Base-by-base conservation (phyloP, 768 basidiomycete genomes). In the Leccinum variicolor region DNA sequence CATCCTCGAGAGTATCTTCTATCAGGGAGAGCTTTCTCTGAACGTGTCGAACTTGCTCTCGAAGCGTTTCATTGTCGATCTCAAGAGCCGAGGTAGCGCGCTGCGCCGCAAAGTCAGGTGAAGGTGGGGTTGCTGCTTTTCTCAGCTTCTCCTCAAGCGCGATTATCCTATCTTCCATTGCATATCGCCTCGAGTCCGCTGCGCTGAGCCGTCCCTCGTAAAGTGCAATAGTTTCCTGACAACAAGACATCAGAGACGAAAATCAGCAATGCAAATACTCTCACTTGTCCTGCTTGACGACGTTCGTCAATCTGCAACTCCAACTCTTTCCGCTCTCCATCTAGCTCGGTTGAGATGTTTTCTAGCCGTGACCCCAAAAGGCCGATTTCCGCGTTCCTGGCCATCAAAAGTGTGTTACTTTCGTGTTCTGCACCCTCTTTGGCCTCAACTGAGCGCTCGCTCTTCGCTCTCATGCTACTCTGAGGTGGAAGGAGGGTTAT, bases 31-130 rank as follows among this genome's bases (percentile, higher is more conserved):
- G 80, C 70, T 88, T 89, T 67, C 82, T 84, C 67, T 92, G 89
- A 33, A 96, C 77, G 72, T 98, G 92, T 41, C 84, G 82, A n/a
- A 93, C 81, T 70, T 99, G 95, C 28, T 95, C 94, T 15, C 82
- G 85, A 13, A 98, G 82, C 14, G 84, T 87, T 70, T 98, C 94
- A 66, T 98, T 98, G 72, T 99, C 95, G 61, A 99, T 98, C 67
- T 93, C 85, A 3, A 86, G 82, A 0, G 94, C 95, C 9, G 92
- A 86, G 5, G 83, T 74, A 4, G 82, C 77, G 26, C 76, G 75
- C 7, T 73, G 74, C 2, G 75, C 69, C 9, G 67, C 61, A 4
- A 75, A 68, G 36, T 68, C 57, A 34, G 79, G 69, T 50, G 77
- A 74, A 17, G 67, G 65, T 25, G 74, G 70, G 50, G 60, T 64